Base-by-base conservation (phyloP, 2,329 filamentous ascomycete species). In the Penicillium sp. region DNA sequence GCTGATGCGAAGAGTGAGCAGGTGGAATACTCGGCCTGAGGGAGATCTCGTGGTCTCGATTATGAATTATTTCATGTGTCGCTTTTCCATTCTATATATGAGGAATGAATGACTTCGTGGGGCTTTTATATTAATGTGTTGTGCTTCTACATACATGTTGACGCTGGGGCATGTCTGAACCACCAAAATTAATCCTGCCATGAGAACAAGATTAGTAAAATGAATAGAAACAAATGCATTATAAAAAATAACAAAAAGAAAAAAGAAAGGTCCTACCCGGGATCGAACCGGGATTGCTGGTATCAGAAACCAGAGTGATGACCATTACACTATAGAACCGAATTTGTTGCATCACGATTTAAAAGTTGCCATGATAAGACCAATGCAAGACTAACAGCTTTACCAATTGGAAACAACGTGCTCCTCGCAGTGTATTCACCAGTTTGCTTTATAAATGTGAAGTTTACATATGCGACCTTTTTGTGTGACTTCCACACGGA, bases 1-100 rank as follows among this genome's bases (percentile, higher is more conserved):
- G 5, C 20, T n/a, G 59, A 60, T 31, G 50, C 50, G 14, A 47
- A 35, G 35, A 50, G 29, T 26, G 59, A 61, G 11, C 51, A 44
- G 20, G 48, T 32, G 13, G 53, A 56, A 35, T 40, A 35, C 29
- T 34, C 48, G 9, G 53, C 39, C 11, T 58, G 48, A 55, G 9
- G 29, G 29, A 20, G 13, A n/a, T 9, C 5, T 22, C 18, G 22
- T 16, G 29, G 2, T 35, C 16, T 11, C 1, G 20, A 4, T 22
- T 34, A 2, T 46, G 20, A 9, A 5, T 22, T 7, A 5, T 46
- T 9, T 13, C 8, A 46, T 31, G n/a, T 6, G 2, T 32, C 9
- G 3, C 2, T 34, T 35, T 46, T 24, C 13, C 18, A 10, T 29
- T 31, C 24, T 18, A 31, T 29, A 26, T 11, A 5, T 6, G 9